Percentiles rank a stretch among this genome's conserved stretches.
Evolutionary conservation across 2,329 filamentous ascomycete genomes (phyloP).

Genomic region (Rhexocercosporidium sp.): DNA sequence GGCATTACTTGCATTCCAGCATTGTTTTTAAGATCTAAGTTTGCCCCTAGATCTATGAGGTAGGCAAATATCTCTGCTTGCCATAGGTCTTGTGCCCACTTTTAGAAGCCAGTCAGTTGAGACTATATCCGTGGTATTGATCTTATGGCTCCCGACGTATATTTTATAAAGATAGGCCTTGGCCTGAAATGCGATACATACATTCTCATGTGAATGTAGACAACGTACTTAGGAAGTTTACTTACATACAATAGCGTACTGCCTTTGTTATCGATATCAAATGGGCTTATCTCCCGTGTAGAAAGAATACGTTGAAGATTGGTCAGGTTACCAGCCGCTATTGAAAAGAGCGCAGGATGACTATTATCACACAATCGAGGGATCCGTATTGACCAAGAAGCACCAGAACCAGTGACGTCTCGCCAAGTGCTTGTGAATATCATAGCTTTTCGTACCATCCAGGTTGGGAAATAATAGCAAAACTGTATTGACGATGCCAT

Average conservation of each 20-base stretch:
- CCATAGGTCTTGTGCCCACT: neutral
- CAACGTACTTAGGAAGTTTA: neutral
- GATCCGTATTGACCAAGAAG: constrained; percentile 9
- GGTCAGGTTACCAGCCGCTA: neutral
- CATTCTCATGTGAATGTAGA: neutral
- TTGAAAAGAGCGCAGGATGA: neutral
- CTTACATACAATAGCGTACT: neutral
- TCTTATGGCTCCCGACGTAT: neutral
- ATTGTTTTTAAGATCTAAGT: neutral
- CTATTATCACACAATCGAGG: neutral
- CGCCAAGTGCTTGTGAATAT: constrained; percentile 10
- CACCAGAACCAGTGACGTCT: constrained; percentile 10
- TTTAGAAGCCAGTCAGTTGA: neutral
- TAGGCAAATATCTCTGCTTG: constrained; percentile 8
- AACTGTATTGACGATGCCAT: neutral
- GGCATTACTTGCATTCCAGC: neutral
- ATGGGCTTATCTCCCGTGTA: neutral
- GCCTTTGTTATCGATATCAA: neutral
- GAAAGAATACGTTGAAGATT: neutral
- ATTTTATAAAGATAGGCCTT: neutral
- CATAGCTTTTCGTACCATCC: constrained; percentile 3
- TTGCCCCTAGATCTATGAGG: neutral
- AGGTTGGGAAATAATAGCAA: constrained; percentile 9
- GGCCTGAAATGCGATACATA: neutral
- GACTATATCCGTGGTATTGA: neutral